Base-by-base conservation (phyloP, 345 rosid genomes). In the Lumnitzera littorea region DNA sequence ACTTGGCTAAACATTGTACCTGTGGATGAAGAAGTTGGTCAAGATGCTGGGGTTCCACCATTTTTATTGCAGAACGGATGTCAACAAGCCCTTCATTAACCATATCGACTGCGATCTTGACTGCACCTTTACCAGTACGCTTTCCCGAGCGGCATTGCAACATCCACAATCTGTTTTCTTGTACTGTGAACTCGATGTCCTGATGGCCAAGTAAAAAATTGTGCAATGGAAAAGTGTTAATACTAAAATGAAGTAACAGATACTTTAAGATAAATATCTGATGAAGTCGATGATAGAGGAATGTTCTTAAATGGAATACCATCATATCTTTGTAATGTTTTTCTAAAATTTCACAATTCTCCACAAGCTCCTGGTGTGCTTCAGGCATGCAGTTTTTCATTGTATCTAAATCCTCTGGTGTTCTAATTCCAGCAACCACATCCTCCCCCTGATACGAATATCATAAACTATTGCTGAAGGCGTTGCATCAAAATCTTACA, bases 131-230 rank as follows among this genome's bases (percentile, higher is more conserved):
- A 46, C 98, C 98, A 0, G 96, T 92, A 56, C 96, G 84, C 68
- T 92, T 92, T 47, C 98, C 96, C 0, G 96, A 60, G 60, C 98
- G 82, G 67, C 96, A 92, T 62, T 92, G 98, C 82, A 92, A 48
- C 98, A 92, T 89, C 98, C 98, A 92, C 66, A 92, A 46, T 75
- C 90, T 89, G 58, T 92, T 82, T 56, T 92, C 98, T 77, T 89
- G 98, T 29, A 92, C 96, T 4, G 98, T 92, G 75, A 92, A 92
- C 77, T 92, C 98, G 25, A 92, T 87, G 57, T 92, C 98, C 98
- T 92, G 43, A 36, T 9, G 31, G 11, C 43, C 43, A 36, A 36
- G 43, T 1, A 9, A 36, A 4, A 36, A 36, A 7, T 7, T 9
- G 43, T 36, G 43, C 43, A 36, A 36, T 36, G 5, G 3, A 36